Percentiles rank a stretch among this genome's conserved stretches.
These are phyloP conservation scores for Chytriomyces sp. DNA, from an alignment of 192 early-diverging fungal species.

Conservation along the genomic window DNA sequence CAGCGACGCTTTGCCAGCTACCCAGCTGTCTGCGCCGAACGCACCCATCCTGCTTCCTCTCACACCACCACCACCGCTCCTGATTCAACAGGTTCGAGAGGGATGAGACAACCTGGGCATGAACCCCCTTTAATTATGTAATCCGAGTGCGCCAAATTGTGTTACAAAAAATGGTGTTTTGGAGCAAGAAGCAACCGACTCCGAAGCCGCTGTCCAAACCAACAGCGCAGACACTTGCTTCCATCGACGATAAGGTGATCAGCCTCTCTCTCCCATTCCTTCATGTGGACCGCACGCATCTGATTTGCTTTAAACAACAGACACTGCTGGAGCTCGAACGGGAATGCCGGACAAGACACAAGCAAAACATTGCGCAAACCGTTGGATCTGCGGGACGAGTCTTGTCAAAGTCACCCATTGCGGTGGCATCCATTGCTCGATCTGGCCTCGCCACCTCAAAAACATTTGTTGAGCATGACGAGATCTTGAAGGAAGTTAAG, in stretches of 20 bases:
- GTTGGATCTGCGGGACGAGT: slow-evolving; percentile 1
- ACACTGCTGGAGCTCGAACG: background rate
- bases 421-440: slow-evolving; percentile 5
- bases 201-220: background rate
- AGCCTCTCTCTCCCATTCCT: background rate
- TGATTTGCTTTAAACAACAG: background rate
- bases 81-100: too few species aligned
- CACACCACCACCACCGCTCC: too few species aligned
- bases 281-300: background rate
- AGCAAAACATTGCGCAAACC: background rate
- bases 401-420: background rate
- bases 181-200: too few species aligned
- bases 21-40: too few species aligned
- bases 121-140: too few species aligned
- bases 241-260: background rate
- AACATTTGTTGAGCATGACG: slow-evolving; percentile 11
- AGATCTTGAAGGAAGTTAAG: slow-evolving; percentile 14
- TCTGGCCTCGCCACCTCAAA: background rate
- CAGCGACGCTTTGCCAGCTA: too few species aligned
- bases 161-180: too few species aligned
- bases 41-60: too few species aligned
- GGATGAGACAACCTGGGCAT: too few species aligned
- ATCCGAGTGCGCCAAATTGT: too few species aligned
- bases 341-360: background rate
- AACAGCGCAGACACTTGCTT: background rate